Evolutionary conservation across 2,329 filamentous ascomycete species (phyloP).

Genomic region (Colletotrichum ledebouriae): DNA sequence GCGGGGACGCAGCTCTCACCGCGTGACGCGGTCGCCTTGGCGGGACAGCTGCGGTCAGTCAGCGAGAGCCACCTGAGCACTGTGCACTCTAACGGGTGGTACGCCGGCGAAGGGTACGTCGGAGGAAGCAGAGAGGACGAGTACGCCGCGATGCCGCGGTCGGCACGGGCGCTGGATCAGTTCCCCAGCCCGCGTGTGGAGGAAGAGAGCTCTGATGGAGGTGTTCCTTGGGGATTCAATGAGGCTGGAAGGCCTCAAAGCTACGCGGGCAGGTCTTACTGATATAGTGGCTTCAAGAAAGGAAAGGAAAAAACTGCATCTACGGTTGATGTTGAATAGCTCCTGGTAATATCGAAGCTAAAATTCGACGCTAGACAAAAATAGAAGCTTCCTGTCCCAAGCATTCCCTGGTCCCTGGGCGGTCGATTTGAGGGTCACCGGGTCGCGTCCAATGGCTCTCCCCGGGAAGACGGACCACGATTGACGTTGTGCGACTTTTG

Average conservation of each 20-base stretch:
- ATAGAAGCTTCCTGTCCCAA: not conserved
- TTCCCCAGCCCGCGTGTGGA: conserved; percentile 23
- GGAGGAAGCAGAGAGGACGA: conserved; percentile 10
- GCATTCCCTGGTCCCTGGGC: conserved; percentile 12
- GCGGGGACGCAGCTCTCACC: conserved; percentile 27
- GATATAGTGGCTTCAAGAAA: not conserved
- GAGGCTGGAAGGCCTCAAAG: conserved; percentile 28
- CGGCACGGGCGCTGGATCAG: conserved; percentile 18
- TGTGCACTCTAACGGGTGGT: conserved; percentile 22
- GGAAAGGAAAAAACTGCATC: not conserved
- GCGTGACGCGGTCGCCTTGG: not conserved
- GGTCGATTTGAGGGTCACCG: not conserved
- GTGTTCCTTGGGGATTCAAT: conserved; percentile 17
- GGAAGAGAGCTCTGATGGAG: conserved; percentile 9
- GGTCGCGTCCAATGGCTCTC: not conserved
- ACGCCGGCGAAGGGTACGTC: conserved; percentile 27
- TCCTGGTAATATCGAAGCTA: conserved; percentile 11
- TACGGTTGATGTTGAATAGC: not conserved
- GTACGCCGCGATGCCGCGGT: conserved; percentile 32
- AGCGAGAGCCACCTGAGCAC: conserved; percentile 30
- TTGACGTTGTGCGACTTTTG: not conserved
- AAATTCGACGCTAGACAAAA: conserved; percentile 19
- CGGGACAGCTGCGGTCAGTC: conserved; percentile 30
- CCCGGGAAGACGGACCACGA: not conserved
- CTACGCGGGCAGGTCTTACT: conserved; percentile 37